These are phyloP conservation scores for Debaryomyces sp. DNA, from an alignment of 1,139 yeast genomes.

Conservation along the genomic window DNA sequence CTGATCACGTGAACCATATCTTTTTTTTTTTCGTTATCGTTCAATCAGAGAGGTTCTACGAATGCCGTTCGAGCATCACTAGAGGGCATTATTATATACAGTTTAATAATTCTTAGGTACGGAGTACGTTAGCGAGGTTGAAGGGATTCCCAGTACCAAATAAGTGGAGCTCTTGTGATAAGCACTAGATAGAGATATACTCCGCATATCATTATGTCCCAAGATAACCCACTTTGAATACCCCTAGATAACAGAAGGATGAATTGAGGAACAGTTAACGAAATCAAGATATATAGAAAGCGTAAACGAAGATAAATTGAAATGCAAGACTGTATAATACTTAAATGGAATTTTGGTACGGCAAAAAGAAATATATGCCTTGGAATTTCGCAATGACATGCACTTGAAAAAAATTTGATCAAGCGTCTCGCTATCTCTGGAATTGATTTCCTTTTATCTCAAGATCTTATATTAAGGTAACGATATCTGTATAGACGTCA, in stretches of 20 bases:
- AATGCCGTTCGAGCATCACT: neutral
- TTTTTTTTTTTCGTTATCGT: neutral
- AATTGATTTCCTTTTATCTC: neutral
- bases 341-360: slow-evolving; percentile 4
- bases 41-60: neutral
- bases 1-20: neutral
- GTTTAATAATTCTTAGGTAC: neutral
- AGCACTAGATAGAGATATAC: neutral
- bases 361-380: slow-evolving; percentile 5
- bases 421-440: slow-evolving; percentile 3
- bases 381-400: slow-evolving; percentile 11
- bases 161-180: neutral
- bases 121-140: neutral
- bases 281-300: neutral
- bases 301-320: neutral
- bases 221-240: neutral
- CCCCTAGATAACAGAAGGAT: neutral
- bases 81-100: neutral
- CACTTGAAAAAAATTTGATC: slow-evolving; percentile 10
- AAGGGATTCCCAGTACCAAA: neutral
- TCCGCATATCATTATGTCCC: neutral
- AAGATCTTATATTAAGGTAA: slow-evolving; percentile 1
- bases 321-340: slow-evolving; percentile 5
- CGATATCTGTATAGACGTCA: neutral
- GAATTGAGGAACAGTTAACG: slow-evolving; percentile 1